phyloP scores from a whole-genome alignment of 1,284 basidiomycete species.

The Coriolopsis trogii region DNA sequence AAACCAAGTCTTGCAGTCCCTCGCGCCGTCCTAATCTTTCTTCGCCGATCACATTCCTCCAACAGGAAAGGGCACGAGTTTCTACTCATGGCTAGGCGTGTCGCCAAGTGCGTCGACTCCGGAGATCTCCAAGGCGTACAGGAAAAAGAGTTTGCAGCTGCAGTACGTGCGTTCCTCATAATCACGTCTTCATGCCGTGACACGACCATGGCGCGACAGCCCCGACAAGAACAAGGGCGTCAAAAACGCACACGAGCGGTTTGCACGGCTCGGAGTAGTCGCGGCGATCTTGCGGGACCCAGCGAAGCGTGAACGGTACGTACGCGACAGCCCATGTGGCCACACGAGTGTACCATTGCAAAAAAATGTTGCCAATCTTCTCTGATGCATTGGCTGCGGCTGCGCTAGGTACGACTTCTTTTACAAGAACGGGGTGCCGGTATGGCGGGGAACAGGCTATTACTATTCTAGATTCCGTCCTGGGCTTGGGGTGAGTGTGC shows the following conservation, averaged over 20 bases:
- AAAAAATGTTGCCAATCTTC: no score
- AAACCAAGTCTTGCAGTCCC: background rate
- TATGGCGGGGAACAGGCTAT: conserved; percentile 87
- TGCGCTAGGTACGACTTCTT: conserved; percentile 81
- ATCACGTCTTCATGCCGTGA: background rate
- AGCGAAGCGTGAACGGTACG: conserved; percentile 78
- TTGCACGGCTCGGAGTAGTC: conserved; percentile 87
- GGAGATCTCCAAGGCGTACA: conserved; percentile 87
- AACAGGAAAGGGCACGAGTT: conserved; percentile 81
- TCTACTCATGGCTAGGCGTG: conserved; percentile 87
- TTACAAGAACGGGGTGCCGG: conserved; percentile 89
- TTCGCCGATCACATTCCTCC: background rate
- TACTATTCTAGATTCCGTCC: conserved; percentile 94
- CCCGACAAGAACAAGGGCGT: conserved; percentile 92
- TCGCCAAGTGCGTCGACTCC: conserved; percentile 66
- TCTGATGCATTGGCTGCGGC: background rate
- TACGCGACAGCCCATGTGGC: conserved; percentile 18
- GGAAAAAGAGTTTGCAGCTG: conserved; percentile 84
- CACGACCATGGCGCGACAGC: conserved; percentile 45
- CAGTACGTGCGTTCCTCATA: conserved; percentile 61
- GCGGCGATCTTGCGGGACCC: conserved; percentile 76
- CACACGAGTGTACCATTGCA: no score
- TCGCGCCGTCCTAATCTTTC: background rate
- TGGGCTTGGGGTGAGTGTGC: conserved; percentile 68
- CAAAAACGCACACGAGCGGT: conserved; percentile 82